Percentiles rank a stretch among this genome's conserved stretches.
Evolutionary conservation across 495 filamentous ascomycete species (phyloP).

Genomic region (Beverwykella pulmonaria): DNA sequence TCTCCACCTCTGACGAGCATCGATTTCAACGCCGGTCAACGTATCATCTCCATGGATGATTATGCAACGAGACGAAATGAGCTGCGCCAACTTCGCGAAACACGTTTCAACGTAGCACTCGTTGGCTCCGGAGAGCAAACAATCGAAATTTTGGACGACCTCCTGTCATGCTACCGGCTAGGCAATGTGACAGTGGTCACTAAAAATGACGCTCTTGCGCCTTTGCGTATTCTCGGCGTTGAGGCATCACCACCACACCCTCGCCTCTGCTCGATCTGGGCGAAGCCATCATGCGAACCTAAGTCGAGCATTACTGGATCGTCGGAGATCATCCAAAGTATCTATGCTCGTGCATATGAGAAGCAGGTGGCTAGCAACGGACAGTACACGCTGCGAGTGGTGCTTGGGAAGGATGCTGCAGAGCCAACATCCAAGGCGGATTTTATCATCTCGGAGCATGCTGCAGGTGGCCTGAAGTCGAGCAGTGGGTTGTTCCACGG

Average conservation of each 20-base stretch:
- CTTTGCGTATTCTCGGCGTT: slow-evolving; percentile 8
- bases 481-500: slow-evolving; percentile 21
- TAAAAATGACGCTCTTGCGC: slow-evolving; percentile 20
- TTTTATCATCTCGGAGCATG: slow-evolving; percentile 24
- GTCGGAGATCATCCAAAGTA: slow-evolving; percentile 22
- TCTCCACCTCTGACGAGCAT: slow-evolving; percentile 6
- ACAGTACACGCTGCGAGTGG: slow-evolving; percentile 12
- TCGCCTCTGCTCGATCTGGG: slow-evolving; percentile 27
- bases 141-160: slow-evolving; percentile 28
- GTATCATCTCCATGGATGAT: slow-evolving; percentile 22
- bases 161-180: slow-evolving; percentile 15
- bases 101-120: slow-evolving; percentile 11
- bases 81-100: not conserved
- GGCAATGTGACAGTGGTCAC: slow-evolving; percentile 29
- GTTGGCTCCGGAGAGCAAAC: slow-evolving; percentile 18
- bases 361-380: slow-evolving; percentile 30
- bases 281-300: slow-evolving; percentile 9
- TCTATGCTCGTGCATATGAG: slow-evolving; percentile 26
- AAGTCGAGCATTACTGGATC: not conserved
- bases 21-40: slow-evolving; percentile 26
- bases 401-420: slow-evolving; percentile 1
- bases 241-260: slow-evolving; percentile 10
- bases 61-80: slow-evolving; percentile 18
- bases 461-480: not conserved
- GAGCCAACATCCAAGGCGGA: not conserved